phyloP scores from a whole-genome alignment of 2,329 filamentous ascomycete species.

The Niveomyces coronatus region DNA sequence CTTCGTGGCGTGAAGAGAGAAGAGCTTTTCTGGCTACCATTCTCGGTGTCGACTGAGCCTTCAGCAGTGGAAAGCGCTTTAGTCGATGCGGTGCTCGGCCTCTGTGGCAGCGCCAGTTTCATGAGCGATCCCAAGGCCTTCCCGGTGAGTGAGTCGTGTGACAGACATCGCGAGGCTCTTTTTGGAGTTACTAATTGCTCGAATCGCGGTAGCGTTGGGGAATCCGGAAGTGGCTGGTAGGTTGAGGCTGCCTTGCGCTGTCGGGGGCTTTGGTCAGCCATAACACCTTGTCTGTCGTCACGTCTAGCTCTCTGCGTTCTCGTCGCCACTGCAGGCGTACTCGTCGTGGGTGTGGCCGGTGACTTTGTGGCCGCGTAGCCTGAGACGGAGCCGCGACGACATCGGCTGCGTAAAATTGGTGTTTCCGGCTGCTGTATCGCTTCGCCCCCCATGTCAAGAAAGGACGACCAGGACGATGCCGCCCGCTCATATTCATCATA shows the following conservation, averaged over 20 bases:
- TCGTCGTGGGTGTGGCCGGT: background rate
- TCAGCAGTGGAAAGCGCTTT: too few relatives aligned
- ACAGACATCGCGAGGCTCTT: background rate
- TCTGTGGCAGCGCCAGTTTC: background rate
- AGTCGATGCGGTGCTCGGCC: too few relatives aligned
- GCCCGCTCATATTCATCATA: background rate
- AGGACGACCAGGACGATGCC: constrained; percentile 1
- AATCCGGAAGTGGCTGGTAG: constrained; percentile 4
- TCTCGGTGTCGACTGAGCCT: background rate
- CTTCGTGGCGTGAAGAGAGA: constrained; percentile 15
- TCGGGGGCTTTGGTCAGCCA: background rate
- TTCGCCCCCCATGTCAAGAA: background rate
- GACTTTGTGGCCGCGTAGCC: background rate
- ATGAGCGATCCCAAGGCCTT: background rate
- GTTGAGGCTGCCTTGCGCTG: background rate
- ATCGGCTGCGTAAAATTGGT: background rate
- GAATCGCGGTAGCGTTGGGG: constrained; percentile 5
- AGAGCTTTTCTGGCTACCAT: constrained; percentile 2
- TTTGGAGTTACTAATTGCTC: background rate
- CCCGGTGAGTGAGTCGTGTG: background rate
- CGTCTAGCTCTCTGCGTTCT: background rate
- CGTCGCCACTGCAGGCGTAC: background rate
- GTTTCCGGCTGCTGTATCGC: background rate
- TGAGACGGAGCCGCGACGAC: background rate
- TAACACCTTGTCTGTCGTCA: too few relatives aligned